phyloP scores from a whole-genome alignment of 163 green algal genomes.

The Smithsoniella earleae region DNA sequence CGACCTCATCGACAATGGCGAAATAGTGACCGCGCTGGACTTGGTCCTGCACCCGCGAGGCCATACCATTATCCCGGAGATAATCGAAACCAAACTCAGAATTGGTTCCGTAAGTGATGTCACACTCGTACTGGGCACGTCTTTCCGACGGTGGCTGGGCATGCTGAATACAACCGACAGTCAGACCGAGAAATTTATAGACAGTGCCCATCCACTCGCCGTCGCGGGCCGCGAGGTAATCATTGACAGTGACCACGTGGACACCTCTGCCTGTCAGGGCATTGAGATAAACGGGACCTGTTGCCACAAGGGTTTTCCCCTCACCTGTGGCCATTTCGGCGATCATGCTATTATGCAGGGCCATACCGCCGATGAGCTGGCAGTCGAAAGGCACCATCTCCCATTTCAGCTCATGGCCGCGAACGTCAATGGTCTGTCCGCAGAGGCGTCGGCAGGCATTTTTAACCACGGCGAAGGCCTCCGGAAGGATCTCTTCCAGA shows the following conservation, averaged over 20 bases:
- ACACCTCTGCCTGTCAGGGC: constrained; percentile 62
- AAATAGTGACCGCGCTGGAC: too few relatives aligned
- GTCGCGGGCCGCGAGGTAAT: constrained; percentile 84
- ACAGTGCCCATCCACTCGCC: constrained; percentile 75
- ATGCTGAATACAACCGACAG: constrained; percentile 56
- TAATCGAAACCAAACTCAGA: constrained; percentile 80
- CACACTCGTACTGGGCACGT: constrained; percentile 42
- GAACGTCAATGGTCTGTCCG: too few relatives aligned
- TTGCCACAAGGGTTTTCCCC: constrained; percentile 89
- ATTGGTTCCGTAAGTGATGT: constrained; percentile 84
- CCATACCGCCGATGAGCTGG: constrained; percentile 81
- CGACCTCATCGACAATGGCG: constrained; percentile 97
- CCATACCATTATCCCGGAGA: constrained; percentile 85
- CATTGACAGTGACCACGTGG: constrained; percentile 90
- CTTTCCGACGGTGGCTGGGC: constrained; percentile 37
- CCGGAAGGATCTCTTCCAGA: too few relatives aligned
- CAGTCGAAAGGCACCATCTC: constrained; percentile 93
- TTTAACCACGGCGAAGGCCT: constrained; percentile 85
- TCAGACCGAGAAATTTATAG: constrained; percentile 74
- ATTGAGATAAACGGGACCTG: constrained; percentile 80
- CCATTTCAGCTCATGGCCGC: too few relatives aligned
- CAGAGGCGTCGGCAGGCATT: constrained; percentile 73
- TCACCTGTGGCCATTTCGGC: constrained; percentile 93
- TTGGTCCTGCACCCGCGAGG: too few relatives aligned
- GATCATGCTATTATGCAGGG: constrained; percentile 70